phyloP scores from a whole-genome alignment of 352 stramenopile genomes.

The Globisporangium emineosum region DNA sequence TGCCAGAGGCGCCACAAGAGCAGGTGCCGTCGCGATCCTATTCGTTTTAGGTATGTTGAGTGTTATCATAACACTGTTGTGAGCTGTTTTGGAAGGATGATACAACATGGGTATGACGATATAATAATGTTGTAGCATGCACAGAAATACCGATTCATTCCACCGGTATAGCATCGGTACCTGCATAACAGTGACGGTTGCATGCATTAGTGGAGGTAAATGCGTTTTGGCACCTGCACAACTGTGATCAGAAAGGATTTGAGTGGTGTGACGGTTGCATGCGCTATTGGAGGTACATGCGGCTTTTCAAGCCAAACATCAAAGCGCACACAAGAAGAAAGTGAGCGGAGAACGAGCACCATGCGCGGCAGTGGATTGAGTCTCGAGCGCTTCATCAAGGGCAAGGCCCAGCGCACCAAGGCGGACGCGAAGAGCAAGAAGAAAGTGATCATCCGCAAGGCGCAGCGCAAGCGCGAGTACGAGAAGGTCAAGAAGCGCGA shows the following conservation, averaged over 20 bases:
- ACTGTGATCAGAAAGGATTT: neutral
- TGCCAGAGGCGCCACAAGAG: constrained; percentile 27
- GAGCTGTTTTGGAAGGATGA: too few species aligned
- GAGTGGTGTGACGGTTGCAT: constrained; percentile 4
- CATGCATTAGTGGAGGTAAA: constrained; percentile 1
- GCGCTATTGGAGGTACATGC: neutral
- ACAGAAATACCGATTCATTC: neutral
- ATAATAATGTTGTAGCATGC: too few species aligned
- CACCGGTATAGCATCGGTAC: neutral
- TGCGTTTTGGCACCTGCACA: constrained; percentile 6
- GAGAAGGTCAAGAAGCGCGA: constrained; percentile 80
- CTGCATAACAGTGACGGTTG: constrained; percentile 1
- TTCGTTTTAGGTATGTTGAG: constrained; percentile 42
- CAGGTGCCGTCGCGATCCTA: constrained; percentile 51
- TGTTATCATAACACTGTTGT: too few species aligned
- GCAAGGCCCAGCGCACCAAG: constrained; percentile 78
- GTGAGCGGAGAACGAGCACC: constrained; percentile 3
- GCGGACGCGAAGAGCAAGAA: constrained; percentile 84
- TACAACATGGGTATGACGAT: too few species aligned
- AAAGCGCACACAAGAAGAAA: neutral
- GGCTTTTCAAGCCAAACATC: neutral
- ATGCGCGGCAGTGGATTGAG: constrained; percentile 81
- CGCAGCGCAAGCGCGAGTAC: constrained; percentile 71
- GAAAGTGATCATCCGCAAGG: constrained; percentile 77
- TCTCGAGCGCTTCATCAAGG: constrained; percentile 85